Percentiles rank a stretch among this genome's conserved stretches.
These are phyloP conservation scores for Brettanomyces nanus DNA, from an alignment of 805 yeast species.

Conservation along the genomic window DNA sequence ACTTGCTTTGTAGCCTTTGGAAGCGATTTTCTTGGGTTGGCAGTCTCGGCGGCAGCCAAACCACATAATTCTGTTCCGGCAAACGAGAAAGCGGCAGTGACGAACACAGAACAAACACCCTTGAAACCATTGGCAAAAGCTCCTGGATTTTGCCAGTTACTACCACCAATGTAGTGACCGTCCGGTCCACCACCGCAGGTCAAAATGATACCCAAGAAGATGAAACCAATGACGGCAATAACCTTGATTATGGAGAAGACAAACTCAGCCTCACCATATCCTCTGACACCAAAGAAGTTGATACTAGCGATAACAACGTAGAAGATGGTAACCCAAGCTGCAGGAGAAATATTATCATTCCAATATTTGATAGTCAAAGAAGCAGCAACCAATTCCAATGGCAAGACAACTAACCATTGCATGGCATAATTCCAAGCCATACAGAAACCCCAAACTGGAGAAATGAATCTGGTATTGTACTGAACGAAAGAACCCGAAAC, in stretches of 20 bases:
- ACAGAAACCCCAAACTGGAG: constrained; percentile 50
- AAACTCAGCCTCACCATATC: constrained; percentile 62
- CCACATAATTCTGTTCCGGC: constrained; percentile 60
- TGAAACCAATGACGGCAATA: constrained; percentile 47
- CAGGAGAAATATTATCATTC: constrained; percentile 37
- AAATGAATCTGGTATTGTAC: constrained; percentile 49
- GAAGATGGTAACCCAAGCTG: constrained; percentile 46
- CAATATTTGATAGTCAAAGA: constrained; percentile 40
- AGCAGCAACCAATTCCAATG: constrained; percentile 46
- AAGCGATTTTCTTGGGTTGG: constrained; percentile 47
- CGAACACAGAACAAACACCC: constrained; percentile 54
- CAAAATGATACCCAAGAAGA: constrained; percentile 42
- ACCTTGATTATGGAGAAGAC: constrained; percentile 44
- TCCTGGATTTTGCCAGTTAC: constrained; percentile 53
- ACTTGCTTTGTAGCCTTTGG: constrained; percentile 57
- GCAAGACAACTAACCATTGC: constrained; percentile 43
- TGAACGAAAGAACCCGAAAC: constrained; percentile 50
- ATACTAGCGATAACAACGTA: constrained; percentile 39
- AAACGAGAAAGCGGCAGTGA: constrained; percentile 52
- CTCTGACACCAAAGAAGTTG: constrained; percentile 51
- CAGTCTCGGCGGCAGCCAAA: constrained; percentile 55
- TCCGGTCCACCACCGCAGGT: constrained; percentile 57
- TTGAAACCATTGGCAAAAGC: constrained; percentile 41
- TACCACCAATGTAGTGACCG: constrained; percentile 48
- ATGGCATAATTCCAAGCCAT: constrained; percentile 49